Evolutionary conservation across 495 filamentous ascomycete species (phyloP).

Genomic region (Tuber calosporum): DNA sequence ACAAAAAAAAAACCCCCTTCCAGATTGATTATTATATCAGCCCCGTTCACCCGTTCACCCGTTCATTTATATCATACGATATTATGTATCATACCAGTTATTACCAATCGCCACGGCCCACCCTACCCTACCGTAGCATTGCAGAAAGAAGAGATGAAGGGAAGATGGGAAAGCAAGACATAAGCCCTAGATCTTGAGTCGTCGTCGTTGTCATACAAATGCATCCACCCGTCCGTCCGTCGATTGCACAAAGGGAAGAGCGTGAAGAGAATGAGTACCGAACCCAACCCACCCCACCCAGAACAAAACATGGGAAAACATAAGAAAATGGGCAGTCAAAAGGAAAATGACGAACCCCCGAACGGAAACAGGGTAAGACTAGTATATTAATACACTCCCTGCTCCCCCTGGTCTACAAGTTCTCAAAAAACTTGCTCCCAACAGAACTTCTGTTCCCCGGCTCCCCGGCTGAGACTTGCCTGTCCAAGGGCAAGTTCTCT

Average conservation of each 20-base stretch:
- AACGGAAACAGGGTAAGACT: not conserved
- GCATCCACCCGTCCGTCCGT: not conserved
- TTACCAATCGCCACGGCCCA: not conserved
- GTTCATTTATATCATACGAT: too few species aligned
- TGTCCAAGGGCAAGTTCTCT: conserved; percentile 19
- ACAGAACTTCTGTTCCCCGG: conserved; percentile 43
- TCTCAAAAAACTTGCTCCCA: conserved; percentile 44
- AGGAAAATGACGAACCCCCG: not conserved
- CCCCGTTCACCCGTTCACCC: not conserved
- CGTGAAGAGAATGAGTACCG: conserved; percentile 8
- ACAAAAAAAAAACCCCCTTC: not conserved
- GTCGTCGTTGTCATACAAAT: not conserved
- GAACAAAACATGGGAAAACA: conserved; percentile 9
- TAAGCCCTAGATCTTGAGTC: not conserved
- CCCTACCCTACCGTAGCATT: not conserved
- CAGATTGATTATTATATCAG: not conserved
- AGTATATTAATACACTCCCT: conserved; percentile 19
- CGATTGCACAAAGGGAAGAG: conserved; percentile 10
- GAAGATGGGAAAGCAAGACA: not conserved
- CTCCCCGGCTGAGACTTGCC: conserved; percentile 33
- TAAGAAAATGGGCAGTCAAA: conserved; percentile 1
- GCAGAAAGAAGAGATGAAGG: not conserved
- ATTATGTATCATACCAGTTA: not conserved
- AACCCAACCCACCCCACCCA: conserved; percentile 5
- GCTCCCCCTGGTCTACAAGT: conserved; percentile 43